Conservation (phyloP, 768 basidiomycete genomes). For the Amylocystis lapponica region DNA sequence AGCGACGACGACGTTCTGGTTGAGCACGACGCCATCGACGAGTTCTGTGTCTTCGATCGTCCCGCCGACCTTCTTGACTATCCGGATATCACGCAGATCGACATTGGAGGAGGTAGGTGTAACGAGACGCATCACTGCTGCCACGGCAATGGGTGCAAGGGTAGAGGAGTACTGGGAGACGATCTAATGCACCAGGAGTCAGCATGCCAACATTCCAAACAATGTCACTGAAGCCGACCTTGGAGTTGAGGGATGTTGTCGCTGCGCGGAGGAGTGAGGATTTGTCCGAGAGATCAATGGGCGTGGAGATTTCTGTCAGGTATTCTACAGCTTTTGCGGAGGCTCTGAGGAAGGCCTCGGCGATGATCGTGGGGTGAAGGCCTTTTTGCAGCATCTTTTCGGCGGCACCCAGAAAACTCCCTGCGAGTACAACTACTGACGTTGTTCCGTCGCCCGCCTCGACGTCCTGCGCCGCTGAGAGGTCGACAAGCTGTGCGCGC, state of each 20-base stretch:
- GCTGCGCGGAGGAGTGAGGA: conserved; percentile 85
- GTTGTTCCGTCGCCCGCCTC: conserved; percentile 99
- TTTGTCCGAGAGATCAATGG: conserved; percentile 86
- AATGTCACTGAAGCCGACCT: conserved; percentile 40
- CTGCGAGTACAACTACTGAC: conserved; percentile 93
- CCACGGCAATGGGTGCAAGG: conserved; percentile 97
- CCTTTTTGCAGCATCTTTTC: conserved; percentile 96
- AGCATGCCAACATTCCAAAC: background rate
- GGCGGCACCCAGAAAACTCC: conserved; percentile 86
- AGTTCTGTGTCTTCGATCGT: conserved; percentile 99
- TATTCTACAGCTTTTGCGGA: conserved; percentile 92
- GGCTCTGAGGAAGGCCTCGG: conserved; percentile 91
- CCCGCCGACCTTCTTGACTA: conserved; percentile 98
- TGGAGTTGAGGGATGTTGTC: conserved; percentile 93
- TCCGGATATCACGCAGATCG: conserved; percentile 90
- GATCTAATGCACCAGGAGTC: conserved; percentile 48
- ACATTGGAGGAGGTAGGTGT: conserved; percentile 90
- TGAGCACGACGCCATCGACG: conserved; percentile 93
- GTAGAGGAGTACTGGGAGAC: conserved; percentile 99
- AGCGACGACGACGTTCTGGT: conserved; percentile 87
- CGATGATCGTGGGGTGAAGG: conserved; percentile 96
- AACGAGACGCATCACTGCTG: conserved; percentile 87
- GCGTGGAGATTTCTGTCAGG: conserved; percentile 86
- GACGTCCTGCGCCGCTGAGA: conserved; percentile 96
- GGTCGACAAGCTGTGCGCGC: conserved; percentile 76